phyloP scores from a whole-genome alignment of 257 asterid species.

The Jaltomata sinuosa region DNA sequence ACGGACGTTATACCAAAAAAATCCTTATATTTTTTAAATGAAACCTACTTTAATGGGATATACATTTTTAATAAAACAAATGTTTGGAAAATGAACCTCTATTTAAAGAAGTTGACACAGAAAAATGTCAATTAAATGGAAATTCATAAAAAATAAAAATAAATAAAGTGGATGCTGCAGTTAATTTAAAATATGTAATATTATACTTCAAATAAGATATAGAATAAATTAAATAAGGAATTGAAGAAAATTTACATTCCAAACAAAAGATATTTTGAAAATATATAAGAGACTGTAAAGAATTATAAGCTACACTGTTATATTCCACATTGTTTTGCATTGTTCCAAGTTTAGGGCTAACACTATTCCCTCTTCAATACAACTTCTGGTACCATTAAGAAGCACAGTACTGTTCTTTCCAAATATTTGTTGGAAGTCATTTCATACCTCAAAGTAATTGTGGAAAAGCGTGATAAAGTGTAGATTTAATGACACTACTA shows the following conservation, averaged over 20 bases:
- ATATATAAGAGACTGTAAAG: too few species aligned
- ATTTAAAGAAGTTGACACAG: not conserved
- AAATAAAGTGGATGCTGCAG: not conserved
- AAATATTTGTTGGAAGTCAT: not conserved
- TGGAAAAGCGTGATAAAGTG: not conserved
- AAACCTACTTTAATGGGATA: not conserved
- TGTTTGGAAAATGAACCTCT: not conserved
- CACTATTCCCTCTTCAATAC: not conserved
- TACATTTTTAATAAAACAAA: not conserved
- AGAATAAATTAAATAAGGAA: not conserved
- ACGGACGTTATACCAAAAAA: not conserved
- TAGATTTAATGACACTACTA: not conserved
- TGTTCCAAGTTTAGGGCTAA: not conserved
- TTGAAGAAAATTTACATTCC: not conserved
- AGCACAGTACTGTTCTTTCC: not conserved
- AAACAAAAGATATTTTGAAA: not conserved
- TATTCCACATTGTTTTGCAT: not conserved
- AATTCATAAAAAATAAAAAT: not conserved
- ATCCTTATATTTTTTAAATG: not conserved
- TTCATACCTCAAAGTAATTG: not conserved
- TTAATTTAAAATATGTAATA: too few species aligned
- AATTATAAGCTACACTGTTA: not conserved
- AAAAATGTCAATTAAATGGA: not conserved
- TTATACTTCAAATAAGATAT: not conserved
- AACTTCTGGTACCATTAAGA: not conserved